phyloP scores from a whole-genome alignment of 306 rosid species.

The Inga laurina region DNA sequence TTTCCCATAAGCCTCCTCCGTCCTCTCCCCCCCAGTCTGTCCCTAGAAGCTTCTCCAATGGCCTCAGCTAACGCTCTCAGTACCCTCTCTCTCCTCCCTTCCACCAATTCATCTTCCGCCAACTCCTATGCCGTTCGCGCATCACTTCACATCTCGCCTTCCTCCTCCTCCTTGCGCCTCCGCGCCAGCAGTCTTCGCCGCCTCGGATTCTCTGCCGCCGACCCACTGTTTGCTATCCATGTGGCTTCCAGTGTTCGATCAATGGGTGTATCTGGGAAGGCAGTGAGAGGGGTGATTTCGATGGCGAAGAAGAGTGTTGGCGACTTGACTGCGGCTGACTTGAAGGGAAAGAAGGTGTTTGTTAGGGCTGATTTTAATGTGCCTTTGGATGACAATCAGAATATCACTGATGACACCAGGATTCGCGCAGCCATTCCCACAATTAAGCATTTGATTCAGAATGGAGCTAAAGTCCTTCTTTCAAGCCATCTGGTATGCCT shows the following conservation, averaged over 20 bases:
- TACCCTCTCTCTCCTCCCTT: slow-evolving; percentile 65
- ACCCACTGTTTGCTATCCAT: slow-evolving; percentile 62
- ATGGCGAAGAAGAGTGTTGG: slow-evolving; percentile 98
- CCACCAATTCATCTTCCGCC: slow-evolving; percentile 49
- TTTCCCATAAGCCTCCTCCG: slow-evolving; percentile 7
- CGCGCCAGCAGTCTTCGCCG: slow-evolving; percentile 58
- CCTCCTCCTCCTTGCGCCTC: slow-evolving; percentile 49
- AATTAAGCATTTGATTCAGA: slow-evolving; percentile 74
- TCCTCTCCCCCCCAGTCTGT: neutral
- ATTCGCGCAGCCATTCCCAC: slow-evolving; percentile 94
- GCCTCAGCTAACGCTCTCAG: slow-evolving; percentile 75
- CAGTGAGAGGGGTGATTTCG: slow-evolving; percentile 57
- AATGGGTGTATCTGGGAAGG: slow-evolving; percentile 41
- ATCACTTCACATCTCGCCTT: slow-evolving; percentile 52
- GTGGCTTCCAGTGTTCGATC: slow-evolving; percentile 65
- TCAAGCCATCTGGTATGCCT: slow-evolving; percentile 84
- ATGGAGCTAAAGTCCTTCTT: slow-evolving; percentile 94
- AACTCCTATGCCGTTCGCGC: slow-evolving; percentile 40
- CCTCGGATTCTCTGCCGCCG: slow-evolving; percentile 75
- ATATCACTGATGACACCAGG: slow-evolving; percentile 95
- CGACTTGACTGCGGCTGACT: slow-evolving; percentile 59
- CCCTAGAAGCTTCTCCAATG: slow-evolving; percentile 42
- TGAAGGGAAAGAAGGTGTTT: slow-evolving; percentile 93
- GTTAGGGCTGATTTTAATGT: slow-evolving; percentile 94
- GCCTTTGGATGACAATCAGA: slow-evolving; percentile 85